Base-by-base conservation (phyloP, 1,284 basidiomycete species). In the Austropuccinia psidii region DNA sequence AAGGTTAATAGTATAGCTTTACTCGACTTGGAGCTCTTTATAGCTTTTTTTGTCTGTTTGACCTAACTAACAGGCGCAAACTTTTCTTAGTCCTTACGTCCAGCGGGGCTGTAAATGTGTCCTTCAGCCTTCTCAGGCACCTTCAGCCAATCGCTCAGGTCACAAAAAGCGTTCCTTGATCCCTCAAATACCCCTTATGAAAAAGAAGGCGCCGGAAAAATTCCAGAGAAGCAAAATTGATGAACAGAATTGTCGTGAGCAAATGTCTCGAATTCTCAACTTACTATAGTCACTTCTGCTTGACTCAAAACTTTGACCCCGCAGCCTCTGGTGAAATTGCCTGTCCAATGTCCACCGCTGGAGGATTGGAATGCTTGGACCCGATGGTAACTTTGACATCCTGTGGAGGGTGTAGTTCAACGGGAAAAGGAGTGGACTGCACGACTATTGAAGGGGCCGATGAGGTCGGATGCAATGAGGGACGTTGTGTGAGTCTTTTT, bases 41-140 rank as follows among this genome's bases (percentile, higher is more conserved):
- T n/a, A n/a, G n/a, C n/a, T n/a, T n/a, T n/a, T n/a, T 37, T 67
- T 35, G 41, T 17, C 39, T 0, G 4, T 13, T 7, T 13, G n/a
- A 52, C 4, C 19, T 1, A 27, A 49, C 62, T 41, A 17, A 47
- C 31, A 4, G 9, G 17, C 2, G 41, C 31, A 27, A 33, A 41
- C n/a, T n/a, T n/a, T 47, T 29, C n/a, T 45, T n/a, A 72, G 69
- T 33, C 69, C 69, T 27, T 72, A 19, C 33, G 69, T 72, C 11
- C 58, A 45, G 15, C 15, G 54, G 29, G 55, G 47, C 9, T 21
- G n/a, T 27, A 72, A 72, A 41, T 72, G 69, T 52, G 69, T 72
- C 21, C 24, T 72, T 21, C 58, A 45, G 13, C 69, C 69, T 49
- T 72, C 69, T 4, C 69, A 72, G 54, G 41, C 35, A 47, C 49